phyloP scores from a whole-genome alignment of 2,329 filamentous ascomycete species.

The Pseudocercospora musae region DNA sequence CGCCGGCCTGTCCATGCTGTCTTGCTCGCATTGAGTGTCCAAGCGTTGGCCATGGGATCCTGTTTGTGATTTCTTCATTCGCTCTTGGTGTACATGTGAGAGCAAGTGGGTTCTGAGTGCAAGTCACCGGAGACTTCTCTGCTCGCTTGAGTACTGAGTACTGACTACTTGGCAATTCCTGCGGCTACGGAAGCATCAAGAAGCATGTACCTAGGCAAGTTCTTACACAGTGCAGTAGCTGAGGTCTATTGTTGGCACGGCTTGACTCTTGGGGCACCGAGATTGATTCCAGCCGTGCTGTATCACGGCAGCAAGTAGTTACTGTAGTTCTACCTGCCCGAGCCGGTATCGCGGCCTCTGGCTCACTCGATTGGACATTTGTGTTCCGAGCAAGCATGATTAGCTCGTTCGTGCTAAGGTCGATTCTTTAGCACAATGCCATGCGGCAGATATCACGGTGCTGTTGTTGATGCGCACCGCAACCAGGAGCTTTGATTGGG shows the following conservation, averaged over 20 bases:
- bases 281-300: not conserved
- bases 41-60: not conserved
- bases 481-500: not conserved
- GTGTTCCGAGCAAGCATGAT: not conserved
- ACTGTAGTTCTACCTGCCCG: no score
- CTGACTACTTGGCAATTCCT: no score
- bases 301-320: not conserved
- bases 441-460: no score
- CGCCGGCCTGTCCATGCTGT: not conserved
- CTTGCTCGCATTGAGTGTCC: not conserved
- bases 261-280: not conserved
- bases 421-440: no score
- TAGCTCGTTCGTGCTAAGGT: not conserved
- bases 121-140: not conserved
- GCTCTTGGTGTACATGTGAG: not conserved
- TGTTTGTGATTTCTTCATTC: not conserved
- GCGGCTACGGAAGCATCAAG: no score
- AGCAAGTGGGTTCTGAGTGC: not conserved
- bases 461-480: no score
- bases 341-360: not conserved
- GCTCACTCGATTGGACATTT: not conserved
- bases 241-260: not conserved
- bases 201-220: not conserved
- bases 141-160: no score
- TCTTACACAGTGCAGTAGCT: no score